These are phyloP conservation scores for Phialophora expanda DNA, from an alignment of 2,329 filamentous ascomycete species.

Conservation along the genomic window DNA sequence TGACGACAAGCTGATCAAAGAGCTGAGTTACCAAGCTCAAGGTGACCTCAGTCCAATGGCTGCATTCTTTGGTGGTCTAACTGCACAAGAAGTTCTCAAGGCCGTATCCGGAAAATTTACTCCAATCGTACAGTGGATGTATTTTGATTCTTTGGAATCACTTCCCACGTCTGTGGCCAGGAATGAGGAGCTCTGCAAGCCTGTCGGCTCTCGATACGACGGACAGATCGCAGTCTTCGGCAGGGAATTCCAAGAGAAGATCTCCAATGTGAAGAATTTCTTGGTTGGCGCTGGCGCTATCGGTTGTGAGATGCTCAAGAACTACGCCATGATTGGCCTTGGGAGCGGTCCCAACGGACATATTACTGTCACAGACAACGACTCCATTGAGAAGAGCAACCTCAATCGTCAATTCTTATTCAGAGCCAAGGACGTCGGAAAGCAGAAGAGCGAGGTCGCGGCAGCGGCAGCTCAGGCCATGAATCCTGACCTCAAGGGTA, in stretches of 20 bases:
- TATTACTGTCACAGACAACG: constrained; percentile 95
- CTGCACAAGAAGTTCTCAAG: constrained; percentile 94
- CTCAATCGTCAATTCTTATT: constrained; percentile 97
- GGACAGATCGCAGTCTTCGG: constrained; percentile 97
- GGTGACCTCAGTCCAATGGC: constrained; percentile 92
- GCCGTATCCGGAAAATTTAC: constrained; percentile 97
- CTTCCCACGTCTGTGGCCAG: constrained; percentile 76
- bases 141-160: constrained; percentile 97
- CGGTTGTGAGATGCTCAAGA: constrained; percentile 98
- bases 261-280: constrained; percentile 89
- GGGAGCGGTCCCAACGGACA: constrained; percentile 85
- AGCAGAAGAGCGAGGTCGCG: constrained; percentile 95
- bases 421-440: constrained; percentile 88
- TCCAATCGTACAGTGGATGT: constrained; percentile 93
- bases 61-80: constrained; percentile 90
- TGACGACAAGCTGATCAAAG: constrained; percentile 88
- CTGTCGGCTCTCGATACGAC: constrained; percentile 84
- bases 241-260: constrained; percentile 89
- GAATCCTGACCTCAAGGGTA: constrained; percentile 89
- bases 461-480: constrained; percentile 87
- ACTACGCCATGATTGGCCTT: constrained; percentile 98
- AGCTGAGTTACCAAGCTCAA: constrained; percentile 90
- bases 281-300: constrained; percentile 96
- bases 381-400: constrained; percentile 98
- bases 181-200: constrained; percentile 86